Evolutionary conservation across 345 rosid genomes (phyloP).

Genomic region (Citrus hindsii): DNA sequence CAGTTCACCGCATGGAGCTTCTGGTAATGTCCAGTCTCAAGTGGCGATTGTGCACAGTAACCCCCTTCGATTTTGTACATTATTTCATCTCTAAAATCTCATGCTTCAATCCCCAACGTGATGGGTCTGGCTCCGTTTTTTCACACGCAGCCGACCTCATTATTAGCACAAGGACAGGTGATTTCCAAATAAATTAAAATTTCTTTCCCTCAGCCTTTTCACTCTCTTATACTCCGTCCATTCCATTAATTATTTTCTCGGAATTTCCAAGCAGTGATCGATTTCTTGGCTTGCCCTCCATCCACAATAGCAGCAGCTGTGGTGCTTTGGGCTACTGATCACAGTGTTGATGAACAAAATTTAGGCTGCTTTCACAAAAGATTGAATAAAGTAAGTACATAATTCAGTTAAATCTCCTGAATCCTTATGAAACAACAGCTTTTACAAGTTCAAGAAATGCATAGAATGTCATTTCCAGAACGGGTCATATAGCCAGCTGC

Average conservation of each 20-base stretch:
- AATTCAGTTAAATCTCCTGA: neutral
- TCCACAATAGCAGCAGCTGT: constrained; percentile 35
- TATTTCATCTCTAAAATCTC: constrained; percentile 22
- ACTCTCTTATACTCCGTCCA: neutral
- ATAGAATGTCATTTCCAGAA: neutral
- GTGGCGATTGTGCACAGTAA: constrained; percentile 33
- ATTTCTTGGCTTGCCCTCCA: constrained; percentile 32
- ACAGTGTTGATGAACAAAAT: constrained; percentile 11
- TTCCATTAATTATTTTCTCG: neutral
- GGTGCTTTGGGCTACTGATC: constrained; percentile 22
- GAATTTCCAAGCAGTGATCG: constrained; percentile 18
- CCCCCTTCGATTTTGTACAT: constrained; percentile 34
- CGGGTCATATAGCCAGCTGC: neutral
- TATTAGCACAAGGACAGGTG: constrained; percentile 27
- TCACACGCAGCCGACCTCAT: constrained; percentile 19
- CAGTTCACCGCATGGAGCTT: constrained; percentile 37
- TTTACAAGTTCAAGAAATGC: neutral
- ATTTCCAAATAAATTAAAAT: neutral
- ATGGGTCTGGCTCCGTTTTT: neutral
- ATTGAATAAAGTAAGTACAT: constrained; percentile 19
- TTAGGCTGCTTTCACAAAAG: constrained; percentile 25
- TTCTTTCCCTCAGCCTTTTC: neutral
- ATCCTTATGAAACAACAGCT: too few species aligned
- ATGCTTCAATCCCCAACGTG: neutral
- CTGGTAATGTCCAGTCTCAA: constrained; percentile 31